These are phyloP conservation scores for Vitellaria paradoxa DNA, from an alignment of 179 eudicot genomes.

Conservation along the genomic window DNA sequence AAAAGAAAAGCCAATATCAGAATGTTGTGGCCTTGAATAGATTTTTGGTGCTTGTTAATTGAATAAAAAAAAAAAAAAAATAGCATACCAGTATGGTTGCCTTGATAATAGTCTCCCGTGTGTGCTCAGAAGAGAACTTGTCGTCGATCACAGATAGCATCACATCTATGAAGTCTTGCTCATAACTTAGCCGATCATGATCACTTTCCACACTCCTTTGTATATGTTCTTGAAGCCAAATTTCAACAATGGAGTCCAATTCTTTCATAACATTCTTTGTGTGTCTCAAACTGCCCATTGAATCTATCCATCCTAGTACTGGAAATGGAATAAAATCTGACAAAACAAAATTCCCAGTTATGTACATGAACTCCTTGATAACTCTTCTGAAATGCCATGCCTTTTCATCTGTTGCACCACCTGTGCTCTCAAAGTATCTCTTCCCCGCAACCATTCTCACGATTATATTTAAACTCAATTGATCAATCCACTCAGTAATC, in stretches of 20 bases:
- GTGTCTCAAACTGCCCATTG: slow-evolving; percentile 1
- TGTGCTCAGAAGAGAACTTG: slow-evolving; percentile 7
- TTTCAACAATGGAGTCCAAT: slow-evolving; percentile 17
- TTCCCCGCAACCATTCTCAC: slow-evolving; percentile 22
- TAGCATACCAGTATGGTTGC: slow-evolving; percentile 13
- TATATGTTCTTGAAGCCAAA: slow-evolving; percentile 27
- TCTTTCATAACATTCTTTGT: slow-evolving; percentile 18
- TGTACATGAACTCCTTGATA: slow-evolving; percentile 21
- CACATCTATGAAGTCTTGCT: slow-evolving; percentile 22
- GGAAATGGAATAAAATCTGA: slow-evolving; percentile 29
- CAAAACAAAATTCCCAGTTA: slow-evolving; percentile 7
- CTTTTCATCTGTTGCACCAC: slow-evolving; percentile 2
- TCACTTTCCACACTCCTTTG: background rate
- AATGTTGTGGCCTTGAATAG: too few relatives aligned
- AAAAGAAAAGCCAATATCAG: too few relatives aligned
- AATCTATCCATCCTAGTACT: slow-evolving; percentile 24
- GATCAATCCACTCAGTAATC: slow-evolving; percentile 19
- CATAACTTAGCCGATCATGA: background rate
- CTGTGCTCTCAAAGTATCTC: slow-evolving; percentile 2
- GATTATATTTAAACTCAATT: slow-evolving; percentile 22
- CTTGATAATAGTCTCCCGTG: slow-evolving; percentile 3
- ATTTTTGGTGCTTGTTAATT: too few relatives aligned
- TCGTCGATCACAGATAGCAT: slow-evolving; percentile 12
- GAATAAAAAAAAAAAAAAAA: too few relatives aligned
- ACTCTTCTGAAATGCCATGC: slow-evolving; percentile 14